phyloP scores from a whole-genome alignment of 148 eudicot species.

The Rhododendron molle region DNA sequence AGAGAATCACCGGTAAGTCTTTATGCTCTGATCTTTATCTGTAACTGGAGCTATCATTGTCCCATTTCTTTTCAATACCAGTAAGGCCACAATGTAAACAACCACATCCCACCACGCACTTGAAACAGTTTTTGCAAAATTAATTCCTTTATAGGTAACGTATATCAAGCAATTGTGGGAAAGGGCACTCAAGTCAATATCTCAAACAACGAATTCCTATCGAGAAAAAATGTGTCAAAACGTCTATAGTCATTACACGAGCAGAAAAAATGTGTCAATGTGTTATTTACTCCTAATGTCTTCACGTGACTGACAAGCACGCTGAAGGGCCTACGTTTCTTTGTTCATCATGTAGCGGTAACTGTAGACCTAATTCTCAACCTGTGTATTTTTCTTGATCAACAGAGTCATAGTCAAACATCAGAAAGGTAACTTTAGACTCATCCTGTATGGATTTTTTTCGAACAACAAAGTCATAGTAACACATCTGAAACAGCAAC shows the following conservation, averaged over 20 bases:
- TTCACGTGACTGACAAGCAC: background rate
- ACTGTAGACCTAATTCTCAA: background rate
- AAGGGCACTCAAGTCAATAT: background rate
- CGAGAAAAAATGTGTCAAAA: background rate
- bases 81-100: constrained; percentile 1
- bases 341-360: background rate
- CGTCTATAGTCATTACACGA: background rate
- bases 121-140: background rate
- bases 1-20: constrained; percentile 64
- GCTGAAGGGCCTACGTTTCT: background rate
- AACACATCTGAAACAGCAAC: background rate
- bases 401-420: background rate
- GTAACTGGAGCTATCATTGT: background rate
- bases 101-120: background rate
- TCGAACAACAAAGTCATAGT: background rate
- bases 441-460: background rate
- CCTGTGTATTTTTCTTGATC: background rate
- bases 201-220: background rate
- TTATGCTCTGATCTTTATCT: constrained; percentile 7
- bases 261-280: background rate
- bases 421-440: background rate
- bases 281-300: background rate
- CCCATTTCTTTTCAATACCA: background rate
- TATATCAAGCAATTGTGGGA: background rate
- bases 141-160: background rate